Conservation (phyloP, 2,329 filamentous ascomycete species). For the Fusarium buxicola region DNA sequence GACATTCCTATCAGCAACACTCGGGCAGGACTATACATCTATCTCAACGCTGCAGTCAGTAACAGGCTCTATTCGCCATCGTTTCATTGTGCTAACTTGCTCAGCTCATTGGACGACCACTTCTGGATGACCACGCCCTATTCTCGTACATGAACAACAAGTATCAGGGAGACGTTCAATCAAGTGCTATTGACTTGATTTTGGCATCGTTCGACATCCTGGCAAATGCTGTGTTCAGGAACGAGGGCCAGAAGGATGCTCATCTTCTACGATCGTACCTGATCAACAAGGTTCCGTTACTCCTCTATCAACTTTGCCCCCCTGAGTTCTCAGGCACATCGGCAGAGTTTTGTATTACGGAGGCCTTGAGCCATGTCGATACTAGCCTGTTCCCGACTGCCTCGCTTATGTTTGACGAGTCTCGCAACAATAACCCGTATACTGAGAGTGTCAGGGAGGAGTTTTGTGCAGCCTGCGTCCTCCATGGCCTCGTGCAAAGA, state of each 20-base stretch:
- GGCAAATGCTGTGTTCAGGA: slow-evolving; percentile 83
- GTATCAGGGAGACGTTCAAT: slow-evolving; percentile 84
- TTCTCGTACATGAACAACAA: slow-evolving; percentile 86
- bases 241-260: slow-evolving; percentile 67
- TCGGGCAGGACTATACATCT: slow-evolving; percentile 85
- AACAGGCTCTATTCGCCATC: rapidly evolving
- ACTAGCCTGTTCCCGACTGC: slow-evolving; percentile 78
- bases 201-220: slow-evolving; percentile 90
- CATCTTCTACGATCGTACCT: slow-evolving; percentile 88
- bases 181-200: slow-evolving; percentile 83
- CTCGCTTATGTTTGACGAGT: slow-evolving; percentile 69
- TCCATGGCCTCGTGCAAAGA: slow-evolving; percentile 86
- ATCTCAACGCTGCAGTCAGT: slow-evolving; percentile 82
- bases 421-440: slow-evolving; percentile 67
- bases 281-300: slow-evolving; percentile 72
- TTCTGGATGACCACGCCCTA: slow-evolving; percentile 83
- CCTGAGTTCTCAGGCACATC: slow-evolving; percentile 82
- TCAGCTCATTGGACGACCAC: slow-evolving; percentile 82
- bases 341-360: slow-evolving; percentile 73
- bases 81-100: slow-evolving; percentile 23
- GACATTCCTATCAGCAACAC: slow-evolving; percentile 81
- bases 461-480: slow-evolving; percentile 89
- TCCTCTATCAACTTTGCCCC: slow-evolving; percentile 65
- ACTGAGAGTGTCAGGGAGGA: slow-evolving; percentile 73
- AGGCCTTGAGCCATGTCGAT: slow-evolving; percentile 84